phyloP scores from a whole-genome alignment of 2,329 filamentous ascomycete species.

The Elsinoe perseae region DNA sequence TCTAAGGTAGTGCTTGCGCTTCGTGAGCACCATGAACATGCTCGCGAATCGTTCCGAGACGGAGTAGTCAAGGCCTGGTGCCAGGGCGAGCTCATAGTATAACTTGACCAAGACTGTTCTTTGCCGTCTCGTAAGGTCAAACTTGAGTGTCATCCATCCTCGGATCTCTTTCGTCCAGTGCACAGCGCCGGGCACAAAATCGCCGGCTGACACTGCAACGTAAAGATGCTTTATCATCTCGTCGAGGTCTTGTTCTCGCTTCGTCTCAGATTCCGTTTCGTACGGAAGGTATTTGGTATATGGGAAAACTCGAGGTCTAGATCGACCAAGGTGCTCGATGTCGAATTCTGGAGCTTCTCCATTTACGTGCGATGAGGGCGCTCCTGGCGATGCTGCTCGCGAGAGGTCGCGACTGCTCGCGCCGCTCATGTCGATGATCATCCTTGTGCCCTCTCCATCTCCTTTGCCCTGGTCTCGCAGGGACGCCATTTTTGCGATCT shows the following conservation, averaged over 20 bases:
- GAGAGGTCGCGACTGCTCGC: slow-evolving; percentile 59
- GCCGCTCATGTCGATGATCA: slow-evolving; percentile 15
- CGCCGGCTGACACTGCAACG: slow-evolving; percentile 81
- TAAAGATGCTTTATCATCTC: slow-evolving; percentile 93
- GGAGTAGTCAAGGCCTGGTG: slow-evolving; percentile 75
- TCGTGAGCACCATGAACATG: slow-evolving; percentile 95
- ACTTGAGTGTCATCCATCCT: slow-evolving; percentile 93
- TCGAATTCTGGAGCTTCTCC: slow-evolving; percentile 41
- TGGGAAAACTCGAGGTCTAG: slow-evolving; percentile 75
- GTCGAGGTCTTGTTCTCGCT: slow-evolving; percentile 69
- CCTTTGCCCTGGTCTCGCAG: slow-evolving; percentile 13
- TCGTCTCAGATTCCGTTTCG: slow-evolving; percentile 67
- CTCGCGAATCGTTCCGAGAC: slow-evolving; percentile 86
- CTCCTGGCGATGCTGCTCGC: slow-evolving; percentile 75
- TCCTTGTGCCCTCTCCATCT: slow-evolving; percentile 2
- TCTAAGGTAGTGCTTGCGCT: slow-evolving; percentile 94
- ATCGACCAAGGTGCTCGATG: slow-evolving; percentile 57
- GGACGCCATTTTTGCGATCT: slow-evolving; percentile 10
- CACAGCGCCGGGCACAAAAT: slow-evolving; percentile 85
- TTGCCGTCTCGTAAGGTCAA: slow-evolving; percentile 81
- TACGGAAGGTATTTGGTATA: slow-evolving; percentile 91
- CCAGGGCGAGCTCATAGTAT: slow-evolving; percentile 88
- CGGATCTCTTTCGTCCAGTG: slow-evolving; percentile 97
- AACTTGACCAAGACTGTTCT: slow-evolving; percentile 77
- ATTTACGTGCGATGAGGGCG: slow-evolving; percentile 48